Evolutionary conservation across 2,329 filamentous ascomycete genomes (phyloP).

Genomic region (Truncatella angustata): DNA sequence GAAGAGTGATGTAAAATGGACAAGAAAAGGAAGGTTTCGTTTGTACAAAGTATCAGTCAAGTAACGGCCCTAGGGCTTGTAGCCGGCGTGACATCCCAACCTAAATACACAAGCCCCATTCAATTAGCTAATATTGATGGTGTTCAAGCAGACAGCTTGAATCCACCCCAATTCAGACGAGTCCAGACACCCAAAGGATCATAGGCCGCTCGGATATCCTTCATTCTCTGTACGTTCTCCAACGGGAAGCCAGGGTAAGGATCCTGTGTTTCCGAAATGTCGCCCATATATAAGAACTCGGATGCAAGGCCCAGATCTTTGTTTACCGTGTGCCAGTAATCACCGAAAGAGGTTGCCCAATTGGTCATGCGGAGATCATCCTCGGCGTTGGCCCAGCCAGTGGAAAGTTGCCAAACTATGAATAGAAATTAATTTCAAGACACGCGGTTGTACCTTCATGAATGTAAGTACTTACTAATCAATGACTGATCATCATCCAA

Average conservation of each 20-base stretch:
- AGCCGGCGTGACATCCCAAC: too few relatives aligned
- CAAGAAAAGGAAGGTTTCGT: too few relatives aligned
- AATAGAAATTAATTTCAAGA: not conserved
- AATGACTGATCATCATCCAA: slow-evolving; percentile 26
- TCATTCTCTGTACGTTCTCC: slow-evolving; percentile 1
- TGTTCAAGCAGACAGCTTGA: slow-evolving; percentile 3
- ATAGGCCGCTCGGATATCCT: not conserved
- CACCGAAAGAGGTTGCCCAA: not conserved
- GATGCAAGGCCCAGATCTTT: slow-evolving; percentile 25
- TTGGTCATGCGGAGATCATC: slow-evolving; percentile 1
- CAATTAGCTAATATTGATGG: too few relatives aligned
- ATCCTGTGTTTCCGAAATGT: slow-evolving; percentile 33
- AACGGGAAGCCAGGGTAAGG: not conserved
- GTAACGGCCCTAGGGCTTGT: too few relatives aligned
- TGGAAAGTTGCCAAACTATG: not conserved
- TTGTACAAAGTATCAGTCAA: too few relatives aligned
- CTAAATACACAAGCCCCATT: too few relatives aligned
- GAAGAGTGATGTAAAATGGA: too few relatives aligned
- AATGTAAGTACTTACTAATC: slow-evolving; percentile 25
- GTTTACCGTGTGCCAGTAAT: slow-evolving; percentile 5
- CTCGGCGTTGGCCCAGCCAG: slow-evolving; percentile 1
- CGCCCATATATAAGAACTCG: slow-evolving; percentile 40
- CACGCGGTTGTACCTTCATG: too few relatives aligned
- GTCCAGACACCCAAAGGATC: slow-evolving; percentile 1
- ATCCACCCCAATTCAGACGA: slow-evolving; percentile 5